phyloP scores from a whole-genome alignment of 305 asterid genomes.

The Coffea humblotiana region DNA sequence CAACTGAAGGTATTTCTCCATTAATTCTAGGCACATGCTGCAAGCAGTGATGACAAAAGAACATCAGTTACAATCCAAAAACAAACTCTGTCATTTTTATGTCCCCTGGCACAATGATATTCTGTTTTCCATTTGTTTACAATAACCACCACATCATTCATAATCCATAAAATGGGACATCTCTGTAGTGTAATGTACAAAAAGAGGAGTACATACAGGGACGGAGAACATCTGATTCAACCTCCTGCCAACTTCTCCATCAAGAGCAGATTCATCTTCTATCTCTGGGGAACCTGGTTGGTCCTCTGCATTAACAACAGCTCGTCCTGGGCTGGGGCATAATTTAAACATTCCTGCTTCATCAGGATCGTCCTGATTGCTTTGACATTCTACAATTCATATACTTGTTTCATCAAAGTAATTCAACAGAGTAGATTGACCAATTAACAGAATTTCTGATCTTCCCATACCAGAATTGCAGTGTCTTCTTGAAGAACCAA shows the following conservation, averaged over 20 bases:
- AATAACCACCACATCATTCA: background rate
- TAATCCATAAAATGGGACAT: background rate
- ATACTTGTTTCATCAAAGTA: slow-evolving; percentile 3
- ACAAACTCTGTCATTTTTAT: background rate
- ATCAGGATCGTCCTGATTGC: slow-evolving; percentile 33
- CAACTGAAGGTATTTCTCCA: slow-evolving; percentile 86
- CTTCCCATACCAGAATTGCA: slow-evolving; percentile 40
- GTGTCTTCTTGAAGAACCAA: slow-evolving; percentile 47
- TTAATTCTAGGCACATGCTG: slow-evolving; percentile 93
- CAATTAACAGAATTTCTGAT: background rate
- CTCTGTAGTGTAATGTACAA: background rate
- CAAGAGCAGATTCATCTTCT: slow-evolving; percentile 73
- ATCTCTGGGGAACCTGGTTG: slow-evolving; percentile 50
- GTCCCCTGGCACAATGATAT: background rate
- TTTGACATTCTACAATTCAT: slow-evolving; percentile 37
- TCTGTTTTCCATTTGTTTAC: background rate
- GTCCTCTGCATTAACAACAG: slow-evolving; percentile 25
- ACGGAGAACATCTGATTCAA: slow-evolving; percentile 75
- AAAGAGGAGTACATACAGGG: slow-evolving; percentile 57
- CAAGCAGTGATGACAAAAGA: slow-evolving; percentile 22
- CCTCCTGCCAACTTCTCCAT: slow-evolving; percentile 88
- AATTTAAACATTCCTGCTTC: slow-evolving; percentile 11
- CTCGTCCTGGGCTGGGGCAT: slow-evolving; percentile 27
- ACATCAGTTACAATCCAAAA: slow-evolving; percentile 13
- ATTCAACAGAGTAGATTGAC: background rate